Evolutionary conservation across 768 basidiomycete species (phyloP), one percentile per base, ranked within the genome.

Genomic region (Nidularia sp.): DNA sequence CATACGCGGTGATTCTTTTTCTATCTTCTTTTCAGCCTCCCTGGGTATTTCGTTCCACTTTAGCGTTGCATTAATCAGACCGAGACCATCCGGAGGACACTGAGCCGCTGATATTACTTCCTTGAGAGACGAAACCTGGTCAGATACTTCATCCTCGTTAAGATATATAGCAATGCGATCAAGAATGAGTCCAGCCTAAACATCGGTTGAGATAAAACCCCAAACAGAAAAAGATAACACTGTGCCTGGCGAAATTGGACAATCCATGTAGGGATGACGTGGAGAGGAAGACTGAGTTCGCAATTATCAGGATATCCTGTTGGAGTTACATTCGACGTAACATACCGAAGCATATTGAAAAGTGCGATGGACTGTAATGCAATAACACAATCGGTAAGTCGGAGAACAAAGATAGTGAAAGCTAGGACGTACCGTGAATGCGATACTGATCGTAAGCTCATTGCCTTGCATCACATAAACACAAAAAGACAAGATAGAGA

Each of bases 271-370:
- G 93, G 93, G 46, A 96, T 84, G 31, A 89, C 78, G 58, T 90
- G 90, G 45, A 94, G 70, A 0, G 93, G 92, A 15, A 74, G 64
- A 34, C 86, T 84, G 49, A 43, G 4, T 49, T 18, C 18, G 18
- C 18, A 18, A 18, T 18, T 18, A 18, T 18, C 39, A 44, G 34
- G 42, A 5, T 47, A 34, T 29, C 50, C 25, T 50, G 31, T 42
- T 25, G 25, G 31, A 41, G 31, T 43, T 25, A 33, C 36, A 41
- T 54, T 34, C 2, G 51, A 5, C 47, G 34, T 33, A 55, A 55
- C 70, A n/a, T 58, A 84, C 78, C 83, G 78, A 60, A 97, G 76
- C 93, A 97, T 93, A 45, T 76, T 76, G 67, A 96, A 96, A 42
- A 96, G 66, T 0, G 91, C 81, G 34, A 97, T 88, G 0, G 92